Conservation (phyloP, 2,329 filamentous ascomycete species). For the Fusarium sp. region DNA sequence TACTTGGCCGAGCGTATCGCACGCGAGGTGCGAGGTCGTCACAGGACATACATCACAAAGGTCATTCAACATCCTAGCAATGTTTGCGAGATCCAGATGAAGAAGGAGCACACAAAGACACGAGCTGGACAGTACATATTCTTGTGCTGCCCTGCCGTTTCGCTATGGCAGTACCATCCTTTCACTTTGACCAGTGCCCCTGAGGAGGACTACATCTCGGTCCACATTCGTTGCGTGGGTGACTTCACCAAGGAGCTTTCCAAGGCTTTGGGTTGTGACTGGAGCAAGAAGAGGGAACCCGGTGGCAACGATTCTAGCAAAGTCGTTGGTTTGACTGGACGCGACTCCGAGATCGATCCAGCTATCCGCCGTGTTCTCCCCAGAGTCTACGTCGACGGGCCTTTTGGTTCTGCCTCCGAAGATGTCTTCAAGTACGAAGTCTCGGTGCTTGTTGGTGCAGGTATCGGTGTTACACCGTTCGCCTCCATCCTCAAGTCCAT, state of each 20-base stretch:
- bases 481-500: slow-evolving; percentile 89
- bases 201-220: slow-evolving; percentile 89
- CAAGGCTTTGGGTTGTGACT: slow-evolving; percentile 77
- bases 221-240: slow-evolving; percentile 84
- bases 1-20: slow-evolving; percentile 83
- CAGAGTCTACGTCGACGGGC: slow-evolving; percentile 82
- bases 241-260: slow-evolving; percentile 80
- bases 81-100: slow-evolving; percentile 90
- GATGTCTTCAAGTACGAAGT: slow-evolving; percentile 91
- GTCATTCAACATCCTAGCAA: slow-evolving; percentile 90
- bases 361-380: slow-evolving; percentile 77
- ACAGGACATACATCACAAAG: slow-evolving; percentile 88
- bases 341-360: slow-evolving; percentile 69
- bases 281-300: slow-evolving; percentile 56
- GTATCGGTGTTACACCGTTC: slow-evolving; percentile 87
- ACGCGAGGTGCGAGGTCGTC: slow-evolving; percentile 78
- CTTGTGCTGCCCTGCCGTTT: slow-evolving; percentile 85
- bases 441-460: slow-evolving; percentile 79
- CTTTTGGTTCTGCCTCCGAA: slow-evolving; percentile 85
- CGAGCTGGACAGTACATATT: slow-evolving; percentile 88
- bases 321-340: slow-evolving; percentile 72
- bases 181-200: slow-evolving; percentile 88
- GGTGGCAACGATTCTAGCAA: slow-evolving; percentile 59
- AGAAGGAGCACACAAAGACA: slow-evolving; percentile 86
- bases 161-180: slow-evolving; percentile 87